A percentile compares a stretch with the other conserved stretches of the same genome.
Conservation (phyloP, 306 rosid species). For the Ammopiptanthus mongolicus region DNA sequence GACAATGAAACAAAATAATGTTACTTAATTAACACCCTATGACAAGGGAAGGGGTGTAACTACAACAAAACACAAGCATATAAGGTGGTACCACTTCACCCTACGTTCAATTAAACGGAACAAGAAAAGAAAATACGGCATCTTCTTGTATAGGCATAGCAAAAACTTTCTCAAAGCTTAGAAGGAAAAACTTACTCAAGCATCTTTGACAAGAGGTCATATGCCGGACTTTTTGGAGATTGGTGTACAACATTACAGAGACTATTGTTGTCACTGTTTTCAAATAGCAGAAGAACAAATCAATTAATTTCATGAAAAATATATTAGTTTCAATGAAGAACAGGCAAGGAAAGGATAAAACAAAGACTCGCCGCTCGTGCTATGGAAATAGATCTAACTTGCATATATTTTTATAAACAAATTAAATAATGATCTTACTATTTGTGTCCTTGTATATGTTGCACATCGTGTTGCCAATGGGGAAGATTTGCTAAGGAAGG, state of each 20-base stretch:
- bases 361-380: not conserved
- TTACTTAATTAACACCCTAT: not conserved
- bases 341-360: not conserved
- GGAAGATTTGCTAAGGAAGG: constrained; percentile 87
- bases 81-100: not conserved
- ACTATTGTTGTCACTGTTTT: constrained; percentile 73
- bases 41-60: not conserved
- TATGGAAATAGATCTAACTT: constrained; percentile 10
- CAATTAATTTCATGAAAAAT: constrained; percentile 8
- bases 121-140: not conserved
- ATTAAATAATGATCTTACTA: constrained; percentile 55
- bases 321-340: not conserved
- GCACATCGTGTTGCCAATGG: constrained; percentile 77
- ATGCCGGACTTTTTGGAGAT: constrained; percentile 75
- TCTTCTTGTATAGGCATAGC: not conserved
- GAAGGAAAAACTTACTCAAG: constrained; percentile 79
- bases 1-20: constrained; percentile 9
- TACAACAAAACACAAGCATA: not conserved
- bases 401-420: constrained; percentile 6
- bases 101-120: not conserved
- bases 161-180: not conserved
- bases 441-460: constrained; percentile 84
- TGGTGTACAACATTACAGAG: constrained; percentile 71
- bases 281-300: constrained; percentile 5
- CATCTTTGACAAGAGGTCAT: constrained; percentile 91